These are phyloP conservation scores for Suhomyces chickasaworum DNA, from an alignment of 1,139 yeast species.

Conservation along the genomic window DNA sequence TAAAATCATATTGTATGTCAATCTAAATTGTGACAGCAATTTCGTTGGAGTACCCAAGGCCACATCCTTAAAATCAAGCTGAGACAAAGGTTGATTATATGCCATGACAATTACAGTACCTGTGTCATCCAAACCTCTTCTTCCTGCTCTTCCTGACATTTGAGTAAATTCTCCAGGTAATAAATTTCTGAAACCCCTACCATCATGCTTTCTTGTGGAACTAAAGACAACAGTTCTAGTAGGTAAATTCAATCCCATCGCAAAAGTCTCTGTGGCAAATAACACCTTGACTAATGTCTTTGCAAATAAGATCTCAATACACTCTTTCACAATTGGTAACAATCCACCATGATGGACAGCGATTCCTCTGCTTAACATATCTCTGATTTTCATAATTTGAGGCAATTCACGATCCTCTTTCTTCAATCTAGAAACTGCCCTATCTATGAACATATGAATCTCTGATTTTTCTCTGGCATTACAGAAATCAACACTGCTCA, in stretches of 20 bases:
- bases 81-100: slow-evolving; percentile 67
- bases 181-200: slow-evolving; percentile 74
- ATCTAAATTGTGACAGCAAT: slow-evolving; percentile 84
- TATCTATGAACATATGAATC: slow-evolving; percentile 88
- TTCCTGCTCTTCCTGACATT: slow-evolving; percentile 99
- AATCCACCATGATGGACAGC: slow-evolving; percentile 98
- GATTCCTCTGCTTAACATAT: slow-evolving; percentile 83
- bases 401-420: slow-evolving; percentile 93
- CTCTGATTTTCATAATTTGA: slow-evolving; percentile 80
- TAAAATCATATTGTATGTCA: slow-evolving; percentile 94
- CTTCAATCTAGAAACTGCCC: slow-evolving; percentile 82
- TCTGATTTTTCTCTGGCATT: slow-evolving; percentile 84
- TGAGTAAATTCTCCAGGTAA: slow-evolving; percentile 97
- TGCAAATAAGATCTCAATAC: slow-evolving; percentile 89
- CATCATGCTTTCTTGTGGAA: slow-evolving; percentile 86
- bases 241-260: slow-evolving; percentile 97
- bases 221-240: slow-evolving; percentile 95
- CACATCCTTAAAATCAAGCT: slow-evolving; percentile 69
- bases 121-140: slow-evolving; percentile 90
- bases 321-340: slow-evolving; percentile 91
- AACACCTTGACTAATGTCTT: slow-evolving; percentile 82
- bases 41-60: slow-evolving; percentile 88
- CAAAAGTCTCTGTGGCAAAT: slow-evolving; percentile 97
- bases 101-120: slow-evolving; percentile 98
- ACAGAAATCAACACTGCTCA: slow-evolving; percentile 76